Evolutionary conservation across 176 grass and related monocot species (phyloP), one percentile per base, ranked within the genome.

Genomic region (Eleusine coracana): DNA sequence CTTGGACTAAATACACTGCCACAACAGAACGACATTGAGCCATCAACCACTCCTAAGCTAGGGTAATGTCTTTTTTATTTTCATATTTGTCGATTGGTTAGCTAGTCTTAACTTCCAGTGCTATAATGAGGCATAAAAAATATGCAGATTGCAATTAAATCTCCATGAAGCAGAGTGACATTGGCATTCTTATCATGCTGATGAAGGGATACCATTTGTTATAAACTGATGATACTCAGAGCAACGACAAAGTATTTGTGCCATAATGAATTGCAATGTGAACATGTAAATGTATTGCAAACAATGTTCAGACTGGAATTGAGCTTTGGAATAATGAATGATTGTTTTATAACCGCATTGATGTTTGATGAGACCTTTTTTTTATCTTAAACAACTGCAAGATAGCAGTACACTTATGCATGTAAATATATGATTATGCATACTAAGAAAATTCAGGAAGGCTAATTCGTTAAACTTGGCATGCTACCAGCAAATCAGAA

Each of bases 1-100:
- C 94, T 97, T 73, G 89, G 82, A 84, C 83, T 94, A 68, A 78
- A 72, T 60, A 90, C 88, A 67, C 80, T 74, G 77, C 67, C 86
- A 55, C 88, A 70, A 56, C 87, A 84, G 69, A 36, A 68, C 21
- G 54, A 70, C 36, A 69, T 60, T 7, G 62, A 78, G 5, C 36
- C 77, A 0, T 85, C 84, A 36, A 14, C 23, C 74, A 62, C 74
- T 85, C 94, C 91, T 68, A 94, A 70, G 50, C 86, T 97, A 82
- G 91, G 87, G 94, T 89, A 70, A 75, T 11, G 3, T 5, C 27
- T 68, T 44, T 68, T 73, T 75, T 69, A 42, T 65, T 51, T 8
- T 14, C 28, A 12, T 70, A 42, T 66, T 52, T 69, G 74, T 76
- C 51, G 44, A 42, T 81, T 23, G 8, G 58, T 89, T 75, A 48